Base-by-base conservation (phyloP, 2,329 filamentous ascomycete genomes). In the Nemania sp. region DNA sequence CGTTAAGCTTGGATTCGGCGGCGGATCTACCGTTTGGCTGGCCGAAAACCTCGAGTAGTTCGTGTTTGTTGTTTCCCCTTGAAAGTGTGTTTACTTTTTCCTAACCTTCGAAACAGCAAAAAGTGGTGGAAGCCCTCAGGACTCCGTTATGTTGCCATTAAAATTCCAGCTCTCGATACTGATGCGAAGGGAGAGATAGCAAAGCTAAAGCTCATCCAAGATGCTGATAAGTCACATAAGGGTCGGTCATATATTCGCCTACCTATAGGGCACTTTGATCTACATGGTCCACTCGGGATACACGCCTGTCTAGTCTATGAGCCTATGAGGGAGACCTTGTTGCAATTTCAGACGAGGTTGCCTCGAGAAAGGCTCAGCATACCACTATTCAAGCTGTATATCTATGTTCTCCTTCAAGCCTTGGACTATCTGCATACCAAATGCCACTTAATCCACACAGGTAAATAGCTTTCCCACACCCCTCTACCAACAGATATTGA, bases 401-500 rank as follows among this genome's bases (percentile, higher is more conserved):
- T 45, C 15, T 45, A 45, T 45, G 3, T 18, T 45, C 41, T 45
- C 15, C 41, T 45, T 45, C 41, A 45, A 45, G 41, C 41, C n/a
- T 20, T 45, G 15, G 41, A 45, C n/a, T 45, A 45, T 7, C 41
- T 45, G 11, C 41, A 45, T 45, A 18, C 15, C 15, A 18, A 45
- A 45, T 45, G 41, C n/a, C 15, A 20, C 15, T n/a, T 45, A 45
- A 45, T 45, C 41, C 41, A 45, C 41, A 45, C 41, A 45, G 41
- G 41, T 45, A 20, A 41, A 20, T 45, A 18, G n/a, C n/a, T 45
- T 45, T 35, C 32, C 32, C 6, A 35, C 32, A 35, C 32, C 32
- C 32, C 32, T 35, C 32, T 35, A 35, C 32, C 32, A 3, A 35
- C 32, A 35, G 32, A 35, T 35, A 35, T 35, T 35, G 32, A 35